Evolutionary conservation across 805 yeast species (phyloP).

Genomic region (Cyberlindnera mrakii): DNA sequence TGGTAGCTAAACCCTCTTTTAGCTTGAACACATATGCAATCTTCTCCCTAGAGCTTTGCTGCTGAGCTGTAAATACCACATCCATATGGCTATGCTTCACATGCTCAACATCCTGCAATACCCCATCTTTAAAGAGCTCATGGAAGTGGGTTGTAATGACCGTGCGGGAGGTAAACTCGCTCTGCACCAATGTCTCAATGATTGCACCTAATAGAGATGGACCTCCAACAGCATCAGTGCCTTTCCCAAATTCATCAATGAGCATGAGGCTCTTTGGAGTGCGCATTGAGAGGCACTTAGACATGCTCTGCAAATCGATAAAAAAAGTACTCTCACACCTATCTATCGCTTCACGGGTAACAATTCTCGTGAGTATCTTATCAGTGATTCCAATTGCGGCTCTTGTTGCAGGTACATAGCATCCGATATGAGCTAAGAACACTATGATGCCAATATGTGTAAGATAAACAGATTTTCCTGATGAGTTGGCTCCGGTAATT

Average conservation of each 20-base stretch:
- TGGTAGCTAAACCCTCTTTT: slow-evolving; percentile 25
- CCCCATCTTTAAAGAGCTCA: slow-evolving; percentile 29
- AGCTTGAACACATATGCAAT: slow-evolving; percentile 30
- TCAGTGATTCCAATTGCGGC: slow-evolving; percentile 44
- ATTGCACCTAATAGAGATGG: slow-evolving; percentile 38
- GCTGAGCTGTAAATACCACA: slow-evolving; percentile 16
- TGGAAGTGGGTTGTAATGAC: slow-evolving; percentile 39
- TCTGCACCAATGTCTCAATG: slow-evolving; percentile 20
- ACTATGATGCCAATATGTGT: slow-evolving; percentile 44
- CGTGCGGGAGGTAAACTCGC: slow-evolving; percentile 19
- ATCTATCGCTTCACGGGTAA: slow-evolving; percentile 33
- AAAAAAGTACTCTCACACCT: slow-evolving; percentile 43
- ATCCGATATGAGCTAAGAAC: slow-evolving; percentile 47
- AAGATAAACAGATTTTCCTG: slow-evolving; percentile 48
- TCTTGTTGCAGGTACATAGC: slow-evolving; percentile 43
- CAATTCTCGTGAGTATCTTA: slow-evolving; percentile 40
- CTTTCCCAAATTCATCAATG: slow-evolving; percentile 51
- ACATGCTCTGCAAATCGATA: slow-evolving; percentile 41
- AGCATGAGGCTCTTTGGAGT: slow-evolving; percentile 38
- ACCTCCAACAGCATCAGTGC: slow-evolving; percentile 42
- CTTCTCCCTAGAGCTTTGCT: slow-evolving; percentile 3
- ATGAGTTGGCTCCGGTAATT: slow-evolving; percentile 44
- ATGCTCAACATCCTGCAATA: slow-evolving; percentile 16
- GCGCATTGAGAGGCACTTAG: slow-evolving; percentile 32
- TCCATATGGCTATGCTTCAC: slow-evolving; percentile 32